Conservation (phyloP, 176 grass and related monocot species). For the Dactylis glomerata region DNA sequence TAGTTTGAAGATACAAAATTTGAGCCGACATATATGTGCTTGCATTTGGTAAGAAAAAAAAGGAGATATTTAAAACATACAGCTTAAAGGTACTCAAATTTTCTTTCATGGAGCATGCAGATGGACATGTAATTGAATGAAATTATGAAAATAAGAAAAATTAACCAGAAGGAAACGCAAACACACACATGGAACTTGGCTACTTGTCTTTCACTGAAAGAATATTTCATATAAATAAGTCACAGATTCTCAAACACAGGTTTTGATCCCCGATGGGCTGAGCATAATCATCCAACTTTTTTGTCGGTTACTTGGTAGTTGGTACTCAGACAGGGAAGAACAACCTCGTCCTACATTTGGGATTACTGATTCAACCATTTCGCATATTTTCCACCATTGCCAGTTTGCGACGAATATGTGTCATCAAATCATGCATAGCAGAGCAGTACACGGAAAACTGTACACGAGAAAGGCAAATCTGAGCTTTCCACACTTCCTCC, state of each 20-base stretch:
- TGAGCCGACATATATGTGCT: background rate
- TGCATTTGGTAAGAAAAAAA: background rate
- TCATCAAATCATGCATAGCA: background rate
- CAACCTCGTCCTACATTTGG: background rate
- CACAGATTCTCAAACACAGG: background rate
- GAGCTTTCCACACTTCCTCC: background rate
- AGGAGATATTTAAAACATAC: background rate
- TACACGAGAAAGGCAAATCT: constrained; percentile 30
- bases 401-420: background rate
- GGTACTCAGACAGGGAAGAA: background rate
- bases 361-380: background rate
- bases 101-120: no score
- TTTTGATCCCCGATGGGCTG: background rate
- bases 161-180: background rate
- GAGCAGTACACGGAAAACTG: background rate
- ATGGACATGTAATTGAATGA: background rate
- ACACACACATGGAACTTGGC: background rate
- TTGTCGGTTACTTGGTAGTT: background rate
- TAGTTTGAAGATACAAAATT: background rate
- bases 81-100: no score
- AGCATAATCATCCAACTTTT: background rate
- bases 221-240: background rate
- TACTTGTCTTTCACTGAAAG: no score
- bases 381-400: background rate
- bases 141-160: background rate